Evolutionary conservation across 2,329 filamentous ascomycete genomes (phyloP).

Genomic region (Fusarium sp.): DNA sequence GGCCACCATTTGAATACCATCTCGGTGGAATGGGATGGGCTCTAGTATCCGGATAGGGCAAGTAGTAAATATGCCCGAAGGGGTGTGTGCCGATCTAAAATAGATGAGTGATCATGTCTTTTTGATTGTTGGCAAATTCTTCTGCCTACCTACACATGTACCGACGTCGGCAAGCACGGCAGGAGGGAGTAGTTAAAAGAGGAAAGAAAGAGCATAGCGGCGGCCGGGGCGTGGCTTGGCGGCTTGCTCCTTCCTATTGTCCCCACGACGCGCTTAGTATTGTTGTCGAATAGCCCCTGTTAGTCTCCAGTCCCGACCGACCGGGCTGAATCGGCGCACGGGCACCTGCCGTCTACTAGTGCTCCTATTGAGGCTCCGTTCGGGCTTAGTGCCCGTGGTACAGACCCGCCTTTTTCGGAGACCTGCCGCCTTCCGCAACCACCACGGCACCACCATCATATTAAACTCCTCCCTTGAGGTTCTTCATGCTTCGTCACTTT

Average conservation of each 20-base stretch:
- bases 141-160: constrained; percentile 9
- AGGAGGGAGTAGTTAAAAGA: constrained; percentile 4
- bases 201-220: constrained; percentile 11
- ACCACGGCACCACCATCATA: constrained; percentile 14
- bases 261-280: constrained; percentile 42
- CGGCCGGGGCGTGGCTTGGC: constrained; percentile 26
- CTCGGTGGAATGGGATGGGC: constrained; percentile 34
- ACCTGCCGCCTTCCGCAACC: constrained; percentile 18
- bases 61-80: background rate
- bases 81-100: background rate
- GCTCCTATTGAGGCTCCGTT: constrained; percentile 36
- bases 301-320: constrained; percentile 32
- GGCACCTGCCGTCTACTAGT: constrained; percentile 33
- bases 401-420: constrained; percentile 32
- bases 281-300: constrained; percentile 43
- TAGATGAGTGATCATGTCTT: constrained; percentile 3
- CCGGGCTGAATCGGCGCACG: constrained; percentile 32
- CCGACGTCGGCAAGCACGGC: constrained; percentile 8
- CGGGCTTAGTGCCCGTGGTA: constrained; percentile 44
- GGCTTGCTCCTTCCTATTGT: constrained; percentile 46
- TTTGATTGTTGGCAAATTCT: constrained; percentile 7
- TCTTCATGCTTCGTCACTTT: background rate
- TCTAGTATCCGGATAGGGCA: constrained; percentile 35
- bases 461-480: constrained; percentile 2
- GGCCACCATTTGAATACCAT: constrained; percentile 33